A percentile compares a stretch with the other conserved stretches of the same genome.
Conservation (phyloP, 768 basidiomycete genomes). For the Leccinellum rugosiceps region DNA sequence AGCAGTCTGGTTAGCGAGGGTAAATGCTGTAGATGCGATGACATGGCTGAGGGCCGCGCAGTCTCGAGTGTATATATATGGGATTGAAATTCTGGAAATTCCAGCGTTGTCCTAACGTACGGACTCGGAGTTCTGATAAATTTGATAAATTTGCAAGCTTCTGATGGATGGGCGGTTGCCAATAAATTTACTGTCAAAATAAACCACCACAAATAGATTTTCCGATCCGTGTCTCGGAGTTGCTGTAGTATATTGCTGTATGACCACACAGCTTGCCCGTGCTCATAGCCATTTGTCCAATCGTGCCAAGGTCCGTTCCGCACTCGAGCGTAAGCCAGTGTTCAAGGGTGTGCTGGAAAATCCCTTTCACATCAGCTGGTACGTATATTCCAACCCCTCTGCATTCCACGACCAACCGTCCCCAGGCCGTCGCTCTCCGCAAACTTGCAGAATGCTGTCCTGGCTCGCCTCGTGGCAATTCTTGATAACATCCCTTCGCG, state of each 20-base stretch:
- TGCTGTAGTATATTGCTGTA: background rate
- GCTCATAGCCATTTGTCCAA: slow-evolving; percentile 60
- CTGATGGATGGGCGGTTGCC: too few relatives aligned
- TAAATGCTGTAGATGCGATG: slow-evolving; percentile 15
- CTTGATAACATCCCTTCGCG: slow-evolving; percentile 48
- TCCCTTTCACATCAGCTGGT: slow-evolving; percentile 73
- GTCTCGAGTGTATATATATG: background rate
- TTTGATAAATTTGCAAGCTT: too few relatives aligned
- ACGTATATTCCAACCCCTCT: slow-evolving; percentile 8
- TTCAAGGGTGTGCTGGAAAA: slow-evolving; percentile 72
- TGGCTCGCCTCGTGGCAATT: slow-evolving; percentile 48
- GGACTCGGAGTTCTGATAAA: too few relatives aligned
- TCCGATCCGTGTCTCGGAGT: background rate
- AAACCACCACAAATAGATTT: background rate
- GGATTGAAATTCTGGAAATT: background rate
- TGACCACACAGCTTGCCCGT: slow-evolving; percentile 47
- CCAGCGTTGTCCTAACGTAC: too few relatives aligned
- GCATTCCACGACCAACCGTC: background rate
- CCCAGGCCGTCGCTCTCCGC: slow-evolving; percentile 60
- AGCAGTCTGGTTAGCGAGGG: background rate
- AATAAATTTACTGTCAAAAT: too few relatives aligned
- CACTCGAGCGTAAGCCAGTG: slow-evolving; percentile 54
- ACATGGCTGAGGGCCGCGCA: slow-evolving; percentile 1
- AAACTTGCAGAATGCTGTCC: slow-evolving; percentile 58
- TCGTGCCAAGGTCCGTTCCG: slow-evolving; percentile 48